phyloP scores from a whole-genome alignment of 2,329 filamentous ascomycete species.

The Trichoderma hamatum region DNA sequence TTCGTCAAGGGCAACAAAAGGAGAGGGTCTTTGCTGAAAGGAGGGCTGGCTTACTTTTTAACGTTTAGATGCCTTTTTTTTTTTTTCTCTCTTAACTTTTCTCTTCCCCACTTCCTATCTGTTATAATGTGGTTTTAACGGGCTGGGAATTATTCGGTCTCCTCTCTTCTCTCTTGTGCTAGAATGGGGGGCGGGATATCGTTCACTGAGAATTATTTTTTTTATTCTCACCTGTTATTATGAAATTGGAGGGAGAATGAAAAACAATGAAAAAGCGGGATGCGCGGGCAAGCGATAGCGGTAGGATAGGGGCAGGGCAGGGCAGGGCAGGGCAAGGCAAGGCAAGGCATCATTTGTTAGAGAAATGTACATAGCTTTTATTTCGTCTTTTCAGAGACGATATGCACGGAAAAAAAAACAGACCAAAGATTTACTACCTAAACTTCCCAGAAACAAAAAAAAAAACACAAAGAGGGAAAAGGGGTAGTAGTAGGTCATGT shows the following conservation, averaged over 20 bases:
- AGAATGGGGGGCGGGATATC: constrained; percentile 10
- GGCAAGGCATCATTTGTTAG: constrained; percentile 13
- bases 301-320: neutral
- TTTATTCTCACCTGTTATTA: neutral
- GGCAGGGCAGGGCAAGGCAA: neutral
- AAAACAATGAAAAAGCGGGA: constrained; percentile 2
- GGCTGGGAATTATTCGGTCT: neutral
- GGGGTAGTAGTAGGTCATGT: constrained; percentile 8
- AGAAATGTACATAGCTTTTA: constrained; percentile 27
- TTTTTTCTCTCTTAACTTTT: neutral
- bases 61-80: constrained; percentile 19
- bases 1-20: neutral
- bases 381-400: constrained; percentile 11
- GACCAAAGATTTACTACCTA: neutral
- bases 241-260: neutral
- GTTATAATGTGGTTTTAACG: constrained; percentile 12
- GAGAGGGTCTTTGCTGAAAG: constrained; percentile 6
- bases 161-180: constrained; percentile 18
- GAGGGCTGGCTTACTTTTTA: constrained; percentile 13
- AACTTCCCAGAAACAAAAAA: neutral
- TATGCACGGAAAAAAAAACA: constrained; percentile 3
- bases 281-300: neutral
- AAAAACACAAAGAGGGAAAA: neutral
- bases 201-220: neutral
- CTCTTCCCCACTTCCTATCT: neutral